Evolutionary conservation across 345 rosid species (phyloP), one percentile per base, ranked within the genome.

Genomic region (Hypericum perforatum): DNA sequence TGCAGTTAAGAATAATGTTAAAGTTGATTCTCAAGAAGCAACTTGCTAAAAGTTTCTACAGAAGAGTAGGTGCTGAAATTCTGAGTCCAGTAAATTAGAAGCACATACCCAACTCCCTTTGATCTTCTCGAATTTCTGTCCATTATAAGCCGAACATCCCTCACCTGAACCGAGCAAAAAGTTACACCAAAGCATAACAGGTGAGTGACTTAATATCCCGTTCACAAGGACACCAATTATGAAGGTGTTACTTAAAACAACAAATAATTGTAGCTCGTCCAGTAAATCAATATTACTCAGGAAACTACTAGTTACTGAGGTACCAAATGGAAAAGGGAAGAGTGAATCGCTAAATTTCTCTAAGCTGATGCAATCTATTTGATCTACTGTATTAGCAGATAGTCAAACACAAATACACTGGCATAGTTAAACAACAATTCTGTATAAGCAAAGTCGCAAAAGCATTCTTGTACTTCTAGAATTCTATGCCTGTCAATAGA

Each of bases 91-190:
- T 16, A 46, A 9, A 13, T 46, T 56, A 52, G 52, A 70, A 16
- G 48, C 16, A 73, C 91, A 70, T 86, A 86, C 97, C 97, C 97
- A 76, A 90, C 97, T 70, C 97, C 97, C 70, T 82, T 90, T 41
- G 97, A 90, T 54, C 95, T 68, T 63, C 97, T 78, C 49, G 97
- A 90, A 66, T 86, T 90, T 69, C 97, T 79, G 62, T 90, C 97
- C 95, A 90, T 82, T 73, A 90, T 90, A 74, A 90, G 63, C n/a
- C 94, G 89, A 22, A 90, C 97, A 62, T 90, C 97, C 75, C 97
- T 84, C 57, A 90, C 97, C 97, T 90, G 77, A 61, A 74, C 67
- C 61, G 16, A 60, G 8, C 56, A 68, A 49, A 11, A 49, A 45
- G 39, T 16, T 32, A 63, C 44, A 56, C 45, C 41, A 58, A 42